Evolutionary conservation across 2,329 filamentous ascomycete genomes (phyloP), one percentile per base, ranked within the genome.

Genomic region (Chaetomiaceae sp.): DNA sequence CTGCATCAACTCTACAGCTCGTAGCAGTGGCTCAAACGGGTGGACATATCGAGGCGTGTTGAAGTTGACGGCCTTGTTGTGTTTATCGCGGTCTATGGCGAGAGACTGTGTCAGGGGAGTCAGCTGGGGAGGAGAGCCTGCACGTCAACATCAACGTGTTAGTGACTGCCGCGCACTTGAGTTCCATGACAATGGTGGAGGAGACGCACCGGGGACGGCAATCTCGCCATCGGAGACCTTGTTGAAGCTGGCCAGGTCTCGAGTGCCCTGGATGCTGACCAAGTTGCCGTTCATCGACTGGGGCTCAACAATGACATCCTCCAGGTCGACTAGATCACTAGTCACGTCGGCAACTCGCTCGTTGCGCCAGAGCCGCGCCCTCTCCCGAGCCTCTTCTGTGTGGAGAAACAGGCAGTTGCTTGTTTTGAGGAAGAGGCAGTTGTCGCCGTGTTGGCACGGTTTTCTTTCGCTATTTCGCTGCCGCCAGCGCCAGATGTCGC

Each of bases 201-300:
- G 14, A 27, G 20, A 51, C 53, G 3, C 20, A 63, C 61, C 61
- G 14, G 63, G 63, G 4, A 65, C 61, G 14, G 55, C 59, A 38
- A 65, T 64, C 19, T 55, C 53, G 23, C 53, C 51, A 40, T 61
- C 53, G 2, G 36, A n/a, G 1, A 62, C 31, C 39, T 60, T 62
- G 53, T 62, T 64, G 48, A 60, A 65, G 31, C 62, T 65, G 4
- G 58, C 56, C 1, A 65, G 46, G 3, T 56, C 50, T 4, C 45
- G 34, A 3, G 50, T 48, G n/a, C 57, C 37, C 11, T 58, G 15
- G 14, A 61, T 61, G n/a, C 19, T 7, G 20, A 57, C 22, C 3
- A 22, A 38, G 25, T 23, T 19, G 4, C 12, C 38, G 17, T 20
- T 15, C 7, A 20, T 4, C 2, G 3, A n/a, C 25, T 50, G 15